Conservation (phyloP, 306 rosid species). For the Trifolium dubium region DNA sequence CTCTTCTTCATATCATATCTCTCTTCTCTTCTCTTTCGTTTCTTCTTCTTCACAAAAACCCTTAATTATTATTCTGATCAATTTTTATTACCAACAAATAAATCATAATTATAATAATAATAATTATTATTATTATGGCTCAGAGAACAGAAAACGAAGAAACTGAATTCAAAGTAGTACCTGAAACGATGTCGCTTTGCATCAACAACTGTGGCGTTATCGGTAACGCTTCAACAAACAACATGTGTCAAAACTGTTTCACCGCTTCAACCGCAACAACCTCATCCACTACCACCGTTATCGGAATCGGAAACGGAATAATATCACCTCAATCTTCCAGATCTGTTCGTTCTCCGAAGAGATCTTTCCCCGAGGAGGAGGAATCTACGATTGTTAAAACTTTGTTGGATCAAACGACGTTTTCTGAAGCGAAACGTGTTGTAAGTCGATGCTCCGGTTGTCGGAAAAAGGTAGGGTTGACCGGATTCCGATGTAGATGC, state of each 20-base stretch:
- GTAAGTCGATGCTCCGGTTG: slow-evolving; percentile 90
- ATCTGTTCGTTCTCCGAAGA: slow-evolving; percentile 55
- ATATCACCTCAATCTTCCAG: slow-evolving; percentile 37
- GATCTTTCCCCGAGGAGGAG: slow-evolving; percentile 37
- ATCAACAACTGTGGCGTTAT: slow-evolving; percentile 79
- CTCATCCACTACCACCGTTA: slow-evolving; percentile 50
- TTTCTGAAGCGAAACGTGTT: slow-evolving; percentile 54
- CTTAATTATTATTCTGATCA: not conserved
- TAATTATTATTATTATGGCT: slow-evolving; percentile 49
- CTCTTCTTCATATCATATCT: slow-evolving; percentile 13
- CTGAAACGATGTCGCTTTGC: slow-evolving; percentile 62
- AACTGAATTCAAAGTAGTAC: slow-evolving; percentile 91
- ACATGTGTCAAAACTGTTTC: slow-evolving; percentile 93
- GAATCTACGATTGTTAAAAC: not conserved
- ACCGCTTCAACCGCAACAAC: slow-evolving; percentile 57
- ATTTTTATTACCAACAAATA: no score
- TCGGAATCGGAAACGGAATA: slow-evolving; percentile 32
- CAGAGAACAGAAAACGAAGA: slow-evolving; percentile 84
- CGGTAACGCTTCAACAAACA: slow-evolving; percentile 78
- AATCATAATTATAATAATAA: no score
- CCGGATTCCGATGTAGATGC: slow-evolving; percentile 92
- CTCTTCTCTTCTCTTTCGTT: not conserved
- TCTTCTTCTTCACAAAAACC: slow-evolving; percentile 25
- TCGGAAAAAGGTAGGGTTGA: slow-evolving; percentile 79
- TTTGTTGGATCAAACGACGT: not conserved